phyloP scores from a whole-genome alignment of 1,284 basidiomycete species.

The Puccinia triticina region DNA sequence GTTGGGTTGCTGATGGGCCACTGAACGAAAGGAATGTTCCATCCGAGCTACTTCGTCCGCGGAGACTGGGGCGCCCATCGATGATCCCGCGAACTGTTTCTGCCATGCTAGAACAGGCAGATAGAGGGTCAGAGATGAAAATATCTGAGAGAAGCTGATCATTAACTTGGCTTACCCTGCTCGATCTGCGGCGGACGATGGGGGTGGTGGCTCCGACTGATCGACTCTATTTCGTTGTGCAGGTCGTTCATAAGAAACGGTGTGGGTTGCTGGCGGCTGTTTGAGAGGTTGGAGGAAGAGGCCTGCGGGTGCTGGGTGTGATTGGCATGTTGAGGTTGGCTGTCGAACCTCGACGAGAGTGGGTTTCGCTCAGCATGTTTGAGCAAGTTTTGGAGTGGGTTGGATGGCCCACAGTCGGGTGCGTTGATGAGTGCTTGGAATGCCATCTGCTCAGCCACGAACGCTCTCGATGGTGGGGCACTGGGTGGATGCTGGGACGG shows the following conservation, averaged over 20 bases:
- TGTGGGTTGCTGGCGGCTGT: not conserved
- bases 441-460: conserved; percentile 18
- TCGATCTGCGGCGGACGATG: not conserved
- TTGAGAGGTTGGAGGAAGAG: conserved; percentile 7
- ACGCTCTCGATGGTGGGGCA: too few relatives aligned
- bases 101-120: conserved; percentile 28
- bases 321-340: not conserved
- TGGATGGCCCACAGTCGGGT: conserved; percentile 47
- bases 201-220: not conserved
- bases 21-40: conserved; percentile 25
- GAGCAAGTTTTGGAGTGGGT: conserved; percentile 46
- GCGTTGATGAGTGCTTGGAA: conserved; percentile 48
- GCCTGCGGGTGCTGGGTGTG: not conserved
- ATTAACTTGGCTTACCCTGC: not conserved
- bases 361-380: conserved; percentile 31
- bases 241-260: conserved; percentile 11
- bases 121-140: not conserved
- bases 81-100: conserved; percentile 18
- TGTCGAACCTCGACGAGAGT: not conserved
- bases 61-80: not conserved
- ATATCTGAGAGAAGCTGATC: not conserved
- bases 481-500: too few relatives aligned
- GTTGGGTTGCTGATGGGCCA: not conserved
- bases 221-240: conserved; percentile 24
- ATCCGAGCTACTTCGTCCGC: conserved; percentile 36